Base-by-base conservation (phyloP, 1,284 basidiomycete genomes). In the Amylostereum areolatum region DNA sequence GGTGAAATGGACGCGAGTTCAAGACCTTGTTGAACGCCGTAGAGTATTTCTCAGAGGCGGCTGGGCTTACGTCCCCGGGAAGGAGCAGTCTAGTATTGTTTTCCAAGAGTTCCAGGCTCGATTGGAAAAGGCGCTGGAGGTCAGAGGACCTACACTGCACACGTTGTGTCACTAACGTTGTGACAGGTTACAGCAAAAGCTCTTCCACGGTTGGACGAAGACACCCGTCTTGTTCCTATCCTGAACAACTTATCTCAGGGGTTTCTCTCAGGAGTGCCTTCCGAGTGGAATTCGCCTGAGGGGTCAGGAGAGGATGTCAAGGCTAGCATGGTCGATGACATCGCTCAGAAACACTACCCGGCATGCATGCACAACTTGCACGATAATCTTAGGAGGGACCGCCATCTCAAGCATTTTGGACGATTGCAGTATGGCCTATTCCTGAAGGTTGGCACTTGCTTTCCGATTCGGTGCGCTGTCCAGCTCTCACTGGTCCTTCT, bases 311-410 rank as follows among this genome's bases (percentile, higher is more conserved):
- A 82, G 47, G 77, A 79, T 45, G 81, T 99, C 56, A 94, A 83
- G 42, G 95, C 95, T 1, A 92, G 95, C 48, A 96, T 97, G 93
- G 76, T 99, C 2, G 92, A 97, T 61, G 85, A 87, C 27, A 71
- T 99, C 30, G 84, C 95, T 1, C 77, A 73, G 59, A 86, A 88
- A 64, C 94, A 98, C 64, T 98, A 93, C 76, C 97, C 97, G 1
- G 73, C 94, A 57, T 99, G 97, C 68, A 97, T 98, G 95, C 85
- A 91, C 48, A 86, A 89, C 60, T 71, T 98, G 48, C 94, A 98
- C 63, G 83, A 89, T 50, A 83, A 74, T 49, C 70, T 98, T 54
- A 78, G 81, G 55, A 73, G 78, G 56, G 89, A 93, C 62, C 81
- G 83, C 46, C 96, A 98, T 64, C 70, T 99, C 57, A 95, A 96